A percentile compares a stretch with the other conserved stretches of the same genome.
These are phyloP conservation scores for Plasmodium falciparum DNA, from an alignment of 169 alveolate species.

Conservation along the genomic window DNA sequence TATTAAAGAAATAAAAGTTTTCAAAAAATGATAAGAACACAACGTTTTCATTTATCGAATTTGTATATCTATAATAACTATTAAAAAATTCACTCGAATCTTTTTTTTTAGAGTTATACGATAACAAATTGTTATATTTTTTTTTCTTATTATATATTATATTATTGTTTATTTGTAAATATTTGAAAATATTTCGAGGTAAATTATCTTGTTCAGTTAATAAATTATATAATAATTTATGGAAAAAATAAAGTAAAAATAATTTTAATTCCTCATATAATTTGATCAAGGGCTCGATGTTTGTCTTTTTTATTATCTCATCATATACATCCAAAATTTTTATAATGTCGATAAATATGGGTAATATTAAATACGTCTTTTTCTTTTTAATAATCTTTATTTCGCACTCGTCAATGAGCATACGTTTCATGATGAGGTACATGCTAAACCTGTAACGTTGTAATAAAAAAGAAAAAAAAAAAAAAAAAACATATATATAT, in stretches of 20 bases:
- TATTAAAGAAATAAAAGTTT: constrained; percentile 43
- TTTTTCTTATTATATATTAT: constrained; percentile 35
- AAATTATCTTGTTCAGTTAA: constrained; percentile 57
- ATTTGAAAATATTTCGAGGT: constrained; percentile 63
- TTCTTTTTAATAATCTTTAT: constrained; percentile 66
- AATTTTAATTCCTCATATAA: constrained; percentile 71
- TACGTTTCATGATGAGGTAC: constrained; percentile 52
- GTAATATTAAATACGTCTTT: constrained; percentile 49
- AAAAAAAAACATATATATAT: neutral
- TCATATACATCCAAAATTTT: constrained; percentile 70
- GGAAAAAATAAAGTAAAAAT: constrained; percentile 56
- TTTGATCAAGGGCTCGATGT: constrained; percentile 30
- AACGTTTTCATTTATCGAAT: constrained; percentile 48
- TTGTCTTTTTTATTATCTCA: constrained; percentile 71
- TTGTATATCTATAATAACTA: constrained; percentile 60
- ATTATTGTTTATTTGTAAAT: constrained; percentile 69
- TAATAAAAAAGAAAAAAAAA: neutral
- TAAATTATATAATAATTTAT: constrained; percentile 61
- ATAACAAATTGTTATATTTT: constrained; percentile 10
- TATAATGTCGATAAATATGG: constrained; percentile 70
- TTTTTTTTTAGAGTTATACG: constrained; percentile 15
- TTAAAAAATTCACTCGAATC: constrained; percentile 24
- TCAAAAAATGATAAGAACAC: constrained; percentile 63
- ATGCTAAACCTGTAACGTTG: constrained; percentile 63
- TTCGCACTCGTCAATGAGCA: constrained; percentile 76